These are phyloP conservation scores for Phanerochaete carnosa DNA, from an alignment of 768 basidiomycete species.

Conservation along the genomic window DNA sequence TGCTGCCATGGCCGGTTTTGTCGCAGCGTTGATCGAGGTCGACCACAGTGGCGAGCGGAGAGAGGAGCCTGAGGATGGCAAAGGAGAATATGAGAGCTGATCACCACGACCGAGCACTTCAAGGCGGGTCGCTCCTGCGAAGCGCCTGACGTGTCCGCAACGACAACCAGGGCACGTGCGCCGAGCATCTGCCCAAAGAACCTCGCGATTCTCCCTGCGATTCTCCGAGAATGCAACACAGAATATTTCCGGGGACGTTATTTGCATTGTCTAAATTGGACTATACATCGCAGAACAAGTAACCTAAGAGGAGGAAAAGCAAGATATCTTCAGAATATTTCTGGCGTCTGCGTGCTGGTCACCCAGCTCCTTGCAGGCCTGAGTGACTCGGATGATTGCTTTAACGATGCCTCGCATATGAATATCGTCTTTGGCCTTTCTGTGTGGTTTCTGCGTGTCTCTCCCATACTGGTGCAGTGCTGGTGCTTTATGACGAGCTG, in stretches of 20 bases:
- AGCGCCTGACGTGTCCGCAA: conserved; percentile 20
- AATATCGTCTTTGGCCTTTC: too few species aligned
- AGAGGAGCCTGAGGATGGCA: background rate
- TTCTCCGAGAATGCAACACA: conserved; percentile 12
- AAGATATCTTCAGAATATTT: background rate
- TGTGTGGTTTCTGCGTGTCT: too few species aligned
- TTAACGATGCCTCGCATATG: too few species aligned
- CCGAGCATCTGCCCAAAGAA: background rate
- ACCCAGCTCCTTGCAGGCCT: background rate
- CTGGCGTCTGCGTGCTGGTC: background rate
- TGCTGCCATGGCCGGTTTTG: background rate
- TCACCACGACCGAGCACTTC: conserved; percentile 3
- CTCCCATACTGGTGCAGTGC: too few species aligned
- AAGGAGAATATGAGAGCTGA: conserved; percentile 3
- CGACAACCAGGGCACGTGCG: conserved; percentile 7
- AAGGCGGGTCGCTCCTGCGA: background rate
- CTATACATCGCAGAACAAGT: too few species aligned
- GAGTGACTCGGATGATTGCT: too few species aligned
- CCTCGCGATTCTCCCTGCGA: conserved; percentile 3
- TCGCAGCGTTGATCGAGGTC: background rate
- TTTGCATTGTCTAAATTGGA: background rate
- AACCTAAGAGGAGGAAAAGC: background rate
- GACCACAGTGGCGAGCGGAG: background rate
- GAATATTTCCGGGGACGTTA: background rate
- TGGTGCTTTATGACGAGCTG: background rate